Base-by-base conservation (phyloP, 768 basidiomycete genomes). In the Xerocomellus amylosporus region DNA sequence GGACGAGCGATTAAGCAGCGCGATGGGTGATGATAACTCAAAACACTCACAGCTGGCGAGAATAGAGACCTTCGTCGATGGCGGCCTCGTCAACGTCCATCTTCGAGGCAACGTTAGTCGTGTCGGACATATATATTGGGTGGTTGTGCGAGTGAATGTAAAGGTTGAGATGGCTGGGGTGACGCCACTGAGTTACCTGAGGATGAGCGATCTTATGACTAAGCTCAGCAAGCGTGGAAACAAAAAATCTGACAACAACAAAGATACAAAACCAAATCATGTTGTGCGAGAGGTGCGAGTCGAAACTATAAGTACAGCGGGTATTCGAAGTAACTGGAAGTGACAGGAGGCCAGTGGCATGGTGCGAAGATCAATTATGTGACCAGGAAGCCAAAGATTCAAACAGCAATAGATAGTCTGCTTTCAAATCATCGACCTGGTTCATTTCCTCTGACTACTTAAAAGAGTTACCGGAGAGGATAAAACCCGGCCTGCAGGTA, bases 1-100 rank as follows among this genome's bases (percentile, higher is more conserved):
- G 24, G n/a, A 50, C 55, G 28, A 57, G 58, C 24, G 54, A 61
- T 71, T 43, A 42, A 28, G 30, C 14, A 31, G 49, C 13, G 24
- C 33, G 56, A 64, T 64, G 39, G 28, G 38, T 45, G 49, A 61
- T 33, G 50, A 61, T 45, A 45, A 48, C 43, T 61, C 20, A 49
- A 39, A 38, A 48, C 49, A 73, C 91, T 79, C 72, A 93, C 88
- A 96, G 75, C 77, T 95, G 93, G 64, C 93, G 88, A 61, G 92
- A 94, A 74, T 96, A 95, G 45, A 96, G 78, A 46, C 92, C 90
- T 75, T 95, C 93, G 73, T 95, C 93, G 74, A 95, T 93, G 54
- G 87, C 81, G 33, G 86, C 79, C 72, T 92, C 90, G 71, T 93
- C 90, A 60, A 92, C 80, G 58, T 93, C 90, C 90, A 93, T 93